phyloP scores from a whole-genome alignment of 2,329 filamentous ascomycete genomes.

The Claviceps maximensis region DNA sequence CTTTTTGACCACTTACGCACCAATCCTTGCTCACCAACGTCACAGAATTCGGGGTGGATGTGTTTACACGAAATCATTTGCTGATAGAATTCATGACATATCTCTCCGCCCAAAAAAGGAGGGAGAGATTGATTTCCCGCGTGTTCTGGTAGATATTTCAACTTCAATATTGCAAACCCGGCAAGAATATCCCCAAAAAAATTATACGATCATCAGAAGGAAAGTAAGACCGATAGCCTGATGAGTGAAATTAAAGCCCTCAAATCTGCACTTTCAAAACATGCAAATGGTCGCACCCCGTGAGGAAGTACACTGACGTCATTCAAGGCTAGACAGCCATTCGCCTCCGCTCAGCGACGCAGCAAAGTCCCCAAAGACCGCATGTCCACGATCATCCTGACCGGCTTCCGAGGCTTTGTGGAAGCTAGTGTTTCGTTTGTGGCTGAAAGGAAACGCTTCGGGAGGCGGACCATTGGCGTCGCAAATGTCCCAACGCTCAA shows the following conservation, averaged over 20 bases:
- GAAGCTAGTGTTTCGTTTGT: constrained; percentile 9
- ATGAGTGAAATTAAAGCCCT: not conserved
- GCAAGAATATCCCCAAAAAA: too few relatives aligned
- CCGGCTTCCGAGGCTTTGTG: constrained; percentile 1
- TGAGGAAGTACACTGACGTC: constrained; percentile 1
- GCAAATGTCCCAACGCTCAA: constrained; percentile 37
- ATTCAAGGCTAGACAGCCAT: constrained; percentile 25
- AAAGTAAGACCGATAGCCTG: not conserved
- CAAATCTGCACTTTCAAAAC: not conserved
- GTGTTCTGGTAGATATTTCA: too few relatives aligned
- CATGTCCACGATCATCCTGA: constrained; percentile 11
- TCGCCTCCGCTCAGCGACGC: constrained; percentile 18
- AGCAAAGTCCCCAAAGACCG: constrained; percentile 19
- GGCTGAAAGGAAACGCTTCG: constrained; percentile 18
- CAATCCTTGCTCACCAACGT: not conserved
- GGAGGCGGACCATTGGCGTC: constrained; percentile 12
- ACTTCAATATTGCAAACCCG: too few relatives aligned
- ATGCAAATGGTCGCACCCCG: not conserved
- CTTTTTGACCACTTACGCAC: not conserved
- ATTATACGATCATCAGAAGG: too few relatives aligned
- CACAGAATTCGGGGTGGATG: not conserved
- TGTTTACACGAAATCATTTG: not conserved
- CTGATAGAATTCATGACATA: too few relatives aligned
- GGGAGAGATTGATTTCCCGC: too few relatives aligned
- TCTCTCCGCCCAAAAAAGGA: too few relatives aligned